Evolutionary conservation across 306 rosid genomes (phyloP).

Genomic region (Begonia peltatifolia): DNA sequence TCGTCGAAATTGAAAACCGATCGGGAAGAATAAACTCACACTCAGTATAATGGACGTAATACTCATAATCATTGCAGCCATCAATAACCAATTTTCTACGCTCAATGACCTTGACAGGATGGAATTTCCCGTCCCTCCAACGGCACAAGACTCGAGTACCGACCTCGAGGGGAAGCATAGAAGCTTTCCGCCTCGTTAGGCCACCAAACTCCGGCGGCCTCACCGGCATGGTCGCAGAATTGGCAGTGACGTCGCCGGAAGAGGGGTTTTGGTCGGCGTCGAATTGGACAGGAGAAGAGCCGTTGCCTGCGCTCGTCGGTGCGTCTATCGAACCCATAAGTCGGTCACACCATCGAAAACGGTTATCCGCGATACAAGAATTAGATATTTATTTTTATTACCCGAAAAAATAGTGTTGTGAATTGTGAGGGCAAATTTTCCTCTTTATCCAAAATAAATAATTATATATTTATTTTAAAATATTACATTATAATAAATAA

Average conservation of each 20-base stretch:
- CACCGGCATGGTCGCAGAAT: constrained; percentile 4
- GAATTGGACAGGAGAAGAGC: constrained; percentile 21
- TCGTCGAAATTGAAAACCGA: too few species aligned
- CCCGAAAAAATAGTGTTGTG: too few species aligned
- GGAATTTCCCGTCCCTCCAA: constrained; percentile 85
- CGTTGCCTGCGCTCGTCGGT: constrained; percentile 38
- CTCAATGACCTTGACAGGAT: constrained; percentile 91
- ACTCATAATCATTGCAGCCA: constrained; percentile 68
- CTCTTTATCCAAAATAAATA: too few species aligned
- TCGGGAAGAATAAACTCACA: constrained; percentile 32
- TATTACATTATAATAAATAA: too few species aligned
- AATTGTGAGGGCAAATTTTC: too few species aligned
- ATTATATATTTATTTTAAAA: too few species aligned
- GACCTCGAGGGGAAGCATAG: constrained; percentile 72
- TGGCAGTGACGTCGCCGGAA: constrained; percentile 6
- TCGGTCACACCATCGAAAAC: background rate
- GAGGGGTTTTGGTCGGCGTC: constrained; percentile 15
- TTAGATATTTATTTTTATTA: too few species aligned
- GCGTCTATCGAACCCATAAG: constrained; percentile 64
- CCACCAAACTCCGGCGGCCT: constrained; percentile 27
- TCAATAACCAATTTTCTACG: constrained; percentile 40
- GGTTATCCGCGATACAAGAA: background rate
- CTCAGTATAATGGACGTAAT: constrained; percentile 95
- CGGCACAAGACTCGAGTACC: constrained; percentile 97
- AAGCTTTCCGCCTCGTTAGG: constrained; percentile 39